These are phyloP conservation scores for Penicillium sclerotiorum DNA, from an alignment of 2,329 filamentous ascomycete species.

Conservation along the genomic window DNA sequence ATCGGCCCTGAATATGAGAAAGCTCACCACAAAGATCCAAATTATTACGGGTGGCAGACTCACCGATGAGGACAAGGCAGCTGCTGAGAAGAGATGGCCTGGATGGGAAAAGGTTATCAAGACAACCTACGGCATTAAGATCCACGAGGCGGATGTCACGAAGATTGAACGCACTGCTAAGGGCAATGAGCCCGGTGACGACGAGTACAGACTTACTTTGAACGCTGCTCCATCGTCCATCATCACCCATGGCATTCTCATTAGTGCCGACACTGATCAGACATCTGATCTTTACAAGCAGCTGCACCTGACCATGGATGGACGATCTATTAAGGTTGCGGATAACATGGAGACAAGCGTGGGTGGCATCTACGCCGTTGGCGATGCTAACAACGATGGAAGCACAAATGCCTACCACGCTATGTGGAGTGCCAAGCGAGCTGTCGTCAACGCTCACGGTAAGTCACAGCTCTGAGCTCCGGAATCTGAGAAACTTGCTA, in stretches of 20 bases:
- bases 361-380: conserved; percentile 59
- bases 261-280: conserved; percentile 6
- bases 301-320: conserved; percentile 11
- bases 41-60: conserved; percentile 5
- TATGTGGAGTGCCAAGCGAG: conserved; percentile 60
- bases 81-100: conserved; percentile 10
- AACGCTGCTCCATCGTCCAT: neutral
- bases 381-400: conserved; percentile 63
- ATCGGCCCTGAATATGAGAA: conserved; percentile 5
- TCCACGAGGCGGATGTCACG: conserved; percentile 8
- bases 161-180: conserved; percentile 8
- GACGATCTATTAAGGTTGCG: conserved; percentile 8
- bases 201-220: conserved; percentile 5
- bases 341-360: conserved; percentile 52
- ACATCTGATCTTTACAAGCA: conserved; percentile 10
- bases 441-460: conserved; percentile 58
- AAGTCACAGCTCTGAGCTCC: neutral
- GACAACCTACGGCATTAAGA: conserved; percentile 4
- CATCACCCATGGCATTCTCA: conserved; percentile 7
- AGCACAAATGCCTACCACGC: conserved; percentile 64
- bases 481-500: neutral
- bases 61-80: conserved; percentile 7
- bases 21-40: conserved; percentile 9
- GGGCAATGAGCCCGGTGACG: conserved; percentile 6
- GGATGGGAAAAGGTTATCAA: conserved; percentile 11